phyloP scores from a whole-genome alignment of 306 rosid species.

The Dalbergia oliveri region DNA sequence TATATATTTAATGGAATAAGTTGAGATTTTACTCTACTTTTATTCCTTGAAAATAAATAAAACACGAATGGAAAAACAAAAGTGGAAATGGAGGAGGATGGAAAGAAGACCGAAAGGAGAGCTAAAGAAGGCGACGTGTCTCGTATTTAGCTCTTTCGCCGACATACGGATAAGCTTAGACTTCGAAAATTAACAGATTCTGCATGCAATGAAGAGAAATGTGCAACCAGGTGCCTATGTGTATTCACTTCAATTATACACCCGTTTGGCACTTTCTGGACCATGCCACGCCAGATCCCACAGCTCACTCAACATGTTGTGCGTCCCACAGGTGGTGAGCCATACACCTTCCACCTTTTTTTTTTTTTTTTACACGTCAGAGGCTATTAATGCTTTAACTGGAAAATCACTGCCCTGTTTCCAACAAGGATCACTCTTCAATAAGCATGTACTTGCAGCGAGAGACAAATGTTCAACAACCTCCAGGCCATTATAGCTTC shows the following conservation, averaged over 20 bases:
- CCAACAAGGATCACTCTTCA: neutral
- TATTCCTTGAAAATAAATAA: neutral
- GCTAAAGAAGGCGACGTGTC: slow-evolving; percentile 45
- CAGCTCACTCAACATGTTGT: slow-evolving; percentile 29
- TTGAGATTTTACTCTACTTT: too few species aligned
- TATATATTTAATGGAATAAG: too few species aligned
- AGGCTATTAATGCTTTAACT: neutral
- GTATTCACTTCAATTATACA: slow-evolving; percentile 44
- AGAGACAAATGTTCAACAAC: slow-evolving; percentile 12
- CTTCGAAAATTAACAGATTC: slow-evolving; percentile 28
- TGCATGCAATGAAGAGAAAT: slow-evolving; percentile 46
- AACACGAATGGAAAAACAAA: slow-evolving; percentile 32
- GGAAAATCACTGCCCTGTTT: neutral
- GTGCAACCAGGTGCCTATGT: slow-evolving; percentile 35
- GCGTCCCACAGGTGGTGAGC: slow-evolving; percentile 23
- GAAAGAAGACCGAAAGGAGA: neutral
- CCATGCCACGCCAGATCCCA: slow-evolving; percentile 46
- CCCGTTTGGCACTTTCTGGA: slow-evolving; percentile 36
- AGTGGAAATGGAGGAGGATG: slow-evolving; percentile 3
- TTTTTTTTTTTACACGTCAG: slow-evolving; percentile 29
- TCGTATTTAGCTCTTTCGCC: slow-evolving; percentile 37
- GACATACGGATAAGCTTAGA: slow-evolving; percentile 41
- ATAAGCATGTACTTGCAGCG: neutral
- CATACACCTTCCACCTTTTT: neutral
- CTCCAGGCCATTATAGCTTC: neutral